Conservation (phyloP, 1,139 yeast genomes). For the Blastobotrys malaysiensis region DNA sequence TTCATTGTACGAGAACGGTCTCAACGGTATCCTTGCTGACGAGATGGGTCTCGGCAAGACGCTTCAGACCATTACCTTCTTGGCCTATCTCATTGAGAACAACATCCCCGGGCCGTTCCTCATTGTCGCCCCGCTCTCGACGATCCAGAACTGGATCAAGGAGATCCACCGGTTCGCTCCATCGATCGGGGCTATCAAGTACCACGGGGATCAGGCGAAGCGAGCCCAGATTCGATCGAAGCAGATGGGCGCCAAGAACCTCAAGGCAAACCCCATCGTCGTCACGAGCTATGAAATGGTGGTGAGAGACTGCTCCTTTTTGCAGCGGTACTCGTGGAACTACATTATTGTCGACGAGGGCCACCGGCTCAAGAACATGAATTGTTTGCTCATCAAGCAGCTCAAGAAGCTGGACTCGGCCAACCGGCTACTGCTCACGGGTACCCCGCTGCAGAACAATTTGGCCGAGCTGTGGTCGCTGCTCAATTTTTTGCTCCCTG, state of each 20-base stretch:
- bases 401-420: constrained; percentile 55
- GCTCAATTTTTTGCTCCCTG: constrained; percentile 83
- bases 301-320: constrained; percentile 54
- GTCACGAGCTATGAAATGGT: constrained; percentile 81
- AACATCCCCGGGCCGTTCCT: constrained; percentile 81
- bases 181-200: constrained; percentile 48
- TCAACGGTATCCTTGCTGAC: constrained; percentile 92
- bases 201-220: constrained; percentile 58
- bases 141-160: constrained; percentile 75
- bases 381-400: constrained; percentile 66
- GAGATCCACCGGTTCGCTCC: constrained; percentile 79
- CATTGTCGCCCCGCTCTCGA: constrained; percentile 82
- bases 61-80: constrained; percentile 72
- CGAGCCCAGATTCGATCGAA: constrained; percentile 42
- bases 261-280: constrained; percentile 38
- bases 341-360: constrained; percentile 95
- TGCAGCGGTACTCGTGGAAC: constrained; percentile 61
- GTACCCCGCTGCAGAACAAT: constrained; percentile 91
- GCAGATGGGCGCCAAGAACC: constrained; percentile 26
- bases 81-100: constrained; percentile 72
- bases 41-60: constrained; percentile 99
- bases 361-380: constrained; percentile 78
- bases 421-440: constrained; percentile 76
- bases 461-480: constrained; percentile 86
- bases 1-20: constrained; percentile 84